Evolutionary conservation across 108 stramenopile genomes (phyloP).

Genomic region (Skeletonema marinoi): DNA sequence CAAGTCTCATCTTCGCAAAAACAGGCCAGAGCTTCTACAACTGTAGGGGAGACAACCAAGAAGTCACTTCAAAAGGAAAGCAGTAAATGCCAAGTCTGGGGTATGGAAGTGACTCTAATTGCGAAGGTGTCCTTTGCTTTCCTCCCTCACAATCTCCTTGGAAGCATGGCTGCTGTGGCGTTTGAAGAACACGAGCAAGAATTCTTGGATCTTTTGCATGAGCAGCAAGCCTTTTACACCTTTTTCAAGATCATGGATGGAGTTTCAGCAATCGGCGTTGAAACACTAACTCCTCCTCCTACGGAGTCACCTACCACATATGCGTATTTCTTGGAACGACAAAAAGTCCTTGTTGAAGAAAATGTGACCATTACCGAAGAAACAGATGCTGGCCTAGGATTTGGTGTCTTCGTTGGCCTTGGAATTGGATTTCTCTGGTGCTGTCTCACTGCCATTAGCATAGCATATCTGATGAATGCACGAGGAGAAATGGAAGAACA

Average conservation of each 20-base stretch:
- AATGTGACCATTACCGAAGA: not conserved
- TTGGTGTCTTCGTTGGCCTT: constrained; percentile 12
- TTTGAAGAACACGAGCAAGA: constrained; percentile 23
- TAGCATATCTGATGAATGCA: constrained; percentile 9
- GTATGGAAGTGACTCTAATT: constrained; percentile 28
- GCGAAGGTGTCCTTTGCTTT: constrained; percentile 4
- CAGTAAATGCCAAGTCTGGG: constrained; percentile 12
- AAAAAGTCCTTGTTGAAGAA: not conserved
- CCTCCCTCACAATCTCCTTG: constrained; percentile 22
- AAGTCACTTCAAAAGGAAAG: not conserved
- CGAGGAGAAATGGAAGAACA: constrained; percentile 20
- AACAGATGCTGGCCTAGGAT: not conserved
- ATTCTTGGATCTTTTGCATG: constrained; percentile 9
- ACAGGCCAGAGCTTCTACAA: not conserved
- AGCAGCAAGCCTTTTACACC: constrained; percentile 23
- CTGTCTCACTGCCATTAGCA: constrained; percentile 17
- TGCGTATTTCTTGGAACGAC: not conserved
- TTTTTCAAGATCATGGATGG: constrained; percentile 32
- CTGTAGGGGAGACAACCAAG: not conserved
- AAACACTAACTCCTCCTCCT: constrained; percentile 5
- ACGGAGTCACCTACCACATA: constrained; percentile 5
- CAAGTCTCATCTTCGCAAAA: not conserved
- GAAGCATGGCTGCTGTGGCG: constrained; percentile 18
- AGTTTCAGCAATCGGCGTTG: not conserved
- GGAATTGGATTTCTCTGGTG: constrained; percentile 23